These are phyloP conservation scores for Rhizophora mangle DNA, from an alignment of 345 rosid species.

Conservation along the genomic window DNA sequence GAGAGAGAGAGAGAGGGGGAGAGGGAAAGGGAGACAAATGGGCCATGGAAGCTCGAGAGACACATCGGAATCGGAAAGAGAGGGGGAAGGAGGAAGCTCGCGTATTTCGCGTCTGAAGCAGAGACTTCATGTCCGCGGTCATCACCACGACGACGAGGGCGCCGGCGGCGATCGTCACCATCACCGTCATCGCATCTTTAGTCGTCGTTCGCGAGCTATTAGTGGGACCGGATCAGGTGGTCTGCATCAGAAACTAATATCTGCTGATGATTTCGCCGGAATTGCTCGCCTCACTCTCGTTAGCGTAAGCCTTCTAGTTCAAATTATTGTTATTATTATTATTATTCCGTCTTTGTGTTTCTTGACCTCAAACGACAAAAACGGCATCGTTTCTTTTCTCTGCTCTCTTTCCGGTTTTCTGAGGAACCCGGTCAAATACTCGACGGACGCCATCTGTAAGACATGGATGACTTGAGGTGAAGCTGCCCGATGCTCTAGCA, in stretches of 20 bases:
- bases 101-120: slow-evolving; percentile 40
- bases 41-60: slow-evolving; percentile 36
- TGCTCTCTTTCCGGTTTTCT: too few relatives aligned
- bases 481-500: too few relatives aligned
- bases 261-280: slow-evolving; percentile 74
- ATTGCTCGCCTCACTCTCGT: slow-evolving; percentile 78
- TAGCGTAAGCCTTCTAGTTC: slow-evolving; percentile 32
- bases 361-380: not conserved
- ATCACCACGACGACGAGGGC: not conserved
- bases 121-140: slow-evolving; percentile 43
- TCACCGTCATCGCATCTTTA: slow-evolving; percentile 27
- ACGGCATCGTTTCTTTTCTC: too few relatives aligned
- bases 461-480: too few relatives aligned
- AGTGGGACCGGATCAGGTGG: slow-evolving; percentile 19
- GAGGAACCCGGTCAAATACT: too few relatives aligned
- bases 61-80: slow-evolving; percentile 1
- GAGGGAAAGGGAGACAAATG: slow-evolving; percentile 7
- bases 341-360: not conserved
- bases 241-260: slow-evolving; percentile 24
- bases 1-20: too few relatives aligned
- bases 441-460: too few relatives aligned
- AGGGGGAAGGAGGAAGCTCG: slow-evolving; percentile 5
- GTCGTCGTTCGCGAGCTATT: slow-evolving; percentile 19
- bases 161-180: not conserved
- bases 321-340: too few relatives aligned